phyloP scores from a whole-genome alignment of 805 yeast species.

The Ogataea methanolica region DNA sequence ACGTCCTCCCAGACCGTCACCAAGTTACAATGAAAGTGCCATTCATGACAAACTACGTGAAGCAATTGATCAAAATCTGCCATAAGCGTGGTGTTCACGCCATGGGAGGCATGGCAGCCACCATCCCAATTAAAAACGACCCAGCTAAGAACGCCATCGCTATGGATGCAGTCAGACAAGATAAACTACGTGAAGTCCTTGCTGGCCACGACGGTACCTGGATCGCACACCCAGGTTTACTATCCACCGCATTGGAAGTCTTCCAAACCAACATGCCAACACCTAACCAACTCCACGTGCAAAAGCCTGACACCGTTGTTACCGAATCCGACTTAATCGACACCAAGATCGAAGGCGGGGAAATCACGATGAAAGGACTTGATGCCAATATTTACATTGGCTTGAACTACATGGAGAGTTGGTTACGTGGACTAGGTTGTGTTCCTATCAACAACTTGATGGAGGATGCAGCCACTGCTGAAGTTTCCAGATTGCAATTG shows the following conservation, averaged over 20 bases:
- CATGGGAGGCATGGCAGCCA: conserved; percentile 91
- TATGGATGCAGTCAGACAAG: conserved; percentile 67
- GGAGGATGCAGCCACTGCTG: conserved; percentile 92
- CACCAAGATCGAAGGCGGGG: conserved; percentile 58
- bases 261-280: conserved; percentile 78
- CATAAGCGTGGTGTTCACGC: conserved; percentile 81
- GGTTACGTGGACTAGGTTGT: conserved; percentile 82
- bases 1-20: conserved; percentile 73
- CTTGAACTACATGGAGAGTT: conserved; percentile 75
- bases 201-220: conserved; percentile 87
- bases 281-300: conserved; percentile 65
- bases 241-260: conserved; percentile 65
- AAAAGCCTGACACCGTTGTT: conserved; percentile 35
- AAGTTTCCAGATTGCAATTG: conserved; percentile 76
- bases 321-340: conserved; percentile 56
- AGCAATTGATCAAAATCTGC: conserved; percentile 65
- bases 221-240: conserved; percentile 86
- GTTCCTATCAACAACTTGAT: conserved; percentile 79
- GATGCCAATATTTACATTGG: conserved; percentile 72
- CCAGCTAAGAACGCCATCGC: conserved; percentile 58
- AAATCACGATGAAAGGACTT: conserved; percentile 67
- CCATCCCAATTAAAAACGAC: conserved; percentile 75
- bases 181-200: conserved; percentile 69
- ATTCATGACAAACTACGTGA: conserved; percentile 75
- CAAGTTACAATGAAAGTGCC: conserved; percentile 79